Evolutionary conservation across 352 stramenopile genomes (phyloP), one percentile per base, ranked within the genome.

Genomic region (Thalassiosira mediterranea): DNA sequence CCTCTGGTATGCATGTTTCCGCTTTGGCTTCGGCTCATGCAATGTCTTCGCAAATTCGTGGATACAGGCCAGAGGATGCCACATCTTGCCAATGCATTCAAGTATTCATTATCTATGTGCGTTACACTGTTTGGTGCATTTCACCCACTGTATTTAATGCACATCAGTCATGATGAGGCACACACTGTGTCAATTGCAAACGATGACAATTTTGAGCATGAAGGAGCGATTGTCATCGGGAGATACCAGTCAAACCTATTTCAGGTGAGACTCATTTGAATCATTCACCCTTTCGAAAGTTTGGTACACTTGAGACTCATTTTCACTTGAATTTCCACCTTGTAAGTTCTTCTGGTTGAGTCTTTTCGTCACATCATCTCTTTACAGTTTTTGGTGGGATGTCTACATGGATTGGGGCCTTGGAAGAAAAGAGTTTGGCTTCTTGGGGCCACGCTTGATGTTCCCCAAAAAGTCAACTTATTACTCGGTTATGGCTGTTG

Each of bases 321-420:
- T 21, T 26, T 25, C 11, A 26, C 38, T 32, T 69, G 4, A 69
- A 77, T 49, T 56, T 83, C 15, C 89, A 84, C 68, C 72, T n/a
- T n/a, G n/a, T n/a, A n/a, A 92, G 59, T 19, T 87, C 1, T 91
- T 95, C 46, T 96, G 90, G 90, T 87, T 94, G 44, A 70, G 75
- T 19, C 70, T 94, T 25, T 95, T 95, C 77, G 71, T 95, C 25
- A 52, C 96, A 64, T 98, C 96, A 62, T 97, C 95, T 38, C 81
- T 98, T 11, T 98, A 98, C 77, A 98, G 95, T 66, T 98, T 98
- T 81, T 89, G 93, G 4, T 99, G 96, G 96, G 96, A 99, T 78
- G 95, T 99, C 1, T 94, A 96, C 67, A 98, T 98, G 94, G 95
- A 98, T 83, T 98, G 96, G 96, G 95, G 95, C 4, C 56, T 83